Conservation (phyloP, 495 filamentous ascomycete genomes). For the Chaetomidium leptoderma region DNA sequence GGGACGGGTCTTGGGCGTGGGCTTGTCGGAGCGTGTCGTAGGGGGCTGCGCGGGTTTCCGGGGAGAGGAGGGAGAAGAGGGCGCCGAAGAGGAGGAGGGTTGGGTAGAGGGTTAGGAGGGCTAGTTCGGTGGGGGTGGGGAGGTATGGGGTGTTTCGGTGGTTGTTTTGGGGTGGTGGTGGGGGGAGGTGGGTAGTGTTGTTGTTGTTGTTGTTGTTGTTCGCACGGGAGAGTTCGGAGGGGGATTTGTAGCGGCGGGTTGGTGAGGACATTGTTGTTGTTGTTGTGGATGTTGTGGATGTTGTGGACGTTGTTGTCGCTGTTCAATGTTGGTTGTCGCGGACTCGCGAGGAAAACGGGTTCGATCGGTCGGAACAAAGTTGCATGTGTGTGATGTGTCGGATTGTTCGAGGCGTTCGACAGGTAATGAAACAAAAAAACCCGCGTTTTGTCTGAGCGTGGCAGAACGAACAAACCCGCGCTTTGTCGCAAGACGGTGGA, state of each 20-base stretch:
- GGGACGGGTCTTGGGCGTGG: constrained; percentile 51
- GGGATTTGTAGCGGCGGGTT: constrained; percentile 11
- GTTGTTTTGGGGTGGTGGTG: constrained; percentile 39
- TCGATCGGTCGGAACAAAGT: not conserved
- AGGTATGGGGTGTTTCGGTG: constrained; percentile 46
- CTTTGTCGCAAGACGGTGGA: not conserved
- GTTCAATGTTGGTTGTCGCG: not conserved
- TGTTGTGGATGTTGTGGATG: not conserved
- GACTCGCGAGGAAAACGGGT: not conserved
- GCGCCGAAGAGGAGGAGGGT: constrained; percentile 71
- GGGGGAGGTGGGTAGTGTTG: constrained; percentile 50
- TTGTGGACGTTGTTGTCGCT: not conserved
- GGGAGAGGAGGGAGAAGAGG: constrained; percentile 72
- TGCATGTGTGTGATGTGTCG: not conserved
- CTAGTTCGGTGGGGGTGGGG: constrained; percentile 58
- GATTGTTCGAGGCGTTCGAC: not conserved
- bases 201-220: not conserved
- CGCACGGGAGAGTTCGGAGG: constrained; percentile 11
- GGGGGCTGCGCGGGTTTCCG: constrained; percentile 55
- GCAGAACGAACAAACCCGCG: not conserved
- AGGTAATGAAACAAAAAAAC: not conserved
- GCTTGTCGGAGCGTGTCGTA: constrained; percentile 56
- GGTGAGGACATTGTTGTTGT: not conserved
- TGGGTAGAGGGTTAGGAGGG: constrained; percentile 68
- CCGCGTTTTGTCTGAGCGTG: not conserved